These are phyloP conservation scores for Hypoxylon sp. DNA, from an alignment of 2,329 filamentous ascomycete species.

Conservation along the genomic window DNA sequence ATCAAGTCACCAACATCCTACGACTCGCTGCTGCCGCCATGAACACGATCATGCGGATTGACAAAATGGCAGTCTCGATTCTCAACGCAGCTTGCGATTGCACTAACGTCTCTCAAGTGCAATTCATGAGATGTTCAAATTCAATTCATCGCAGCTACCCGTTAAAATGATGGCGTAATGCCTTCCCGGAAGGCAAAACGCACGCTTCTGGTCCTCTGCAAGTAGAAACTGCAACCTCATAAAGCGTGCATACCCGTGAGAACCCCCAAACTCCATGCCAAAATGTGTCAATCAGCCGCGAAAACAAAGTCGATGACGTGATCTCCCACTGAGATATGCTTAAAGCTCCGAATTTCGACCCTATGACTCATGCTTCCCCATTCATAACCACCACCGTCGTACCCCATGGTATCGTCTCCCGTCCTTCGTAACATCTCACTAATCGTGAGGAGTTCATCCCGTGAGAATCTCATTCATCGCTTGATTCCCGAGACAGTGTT, in stretches of 20 bases:
- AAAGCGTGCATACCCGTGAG: neutral
- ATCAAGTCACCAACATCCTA: neutral
- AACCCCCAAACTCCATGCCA: slow-evolving; percentile 22
- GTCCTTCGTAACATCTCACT: neutral
- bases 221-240: neutral
- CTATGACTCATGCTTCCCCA: neutral
- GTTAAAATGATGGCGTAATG: neutral
- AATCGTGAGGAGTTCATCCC: neutral
- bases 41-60: neutral
- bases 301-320: neutral
- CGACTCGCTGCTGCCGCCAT: neutral
- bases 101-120: neutral
- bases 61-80: neutral
- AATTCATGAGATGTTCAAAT: neutral
- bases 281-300: neutral
- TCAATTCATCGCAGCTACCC: neutral
- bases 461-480: neutral
- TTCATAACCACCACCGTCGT: neutral
- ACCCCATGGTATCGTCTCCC: neutral
- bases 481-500: slow-evolving; percentile 43
- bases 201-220: neutral
- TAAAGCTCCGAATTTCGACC: neutral
- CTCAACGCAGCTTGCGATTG: neutral
- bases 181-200: neutral
- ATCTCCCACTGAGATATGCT: neutral